Percentiles rank a stretch among this genome's conserved stretches.
Evolutionary conservation across 202 grass and related monocot genomes (phyloP).

Genomic region (Setaria italica): DNA sequence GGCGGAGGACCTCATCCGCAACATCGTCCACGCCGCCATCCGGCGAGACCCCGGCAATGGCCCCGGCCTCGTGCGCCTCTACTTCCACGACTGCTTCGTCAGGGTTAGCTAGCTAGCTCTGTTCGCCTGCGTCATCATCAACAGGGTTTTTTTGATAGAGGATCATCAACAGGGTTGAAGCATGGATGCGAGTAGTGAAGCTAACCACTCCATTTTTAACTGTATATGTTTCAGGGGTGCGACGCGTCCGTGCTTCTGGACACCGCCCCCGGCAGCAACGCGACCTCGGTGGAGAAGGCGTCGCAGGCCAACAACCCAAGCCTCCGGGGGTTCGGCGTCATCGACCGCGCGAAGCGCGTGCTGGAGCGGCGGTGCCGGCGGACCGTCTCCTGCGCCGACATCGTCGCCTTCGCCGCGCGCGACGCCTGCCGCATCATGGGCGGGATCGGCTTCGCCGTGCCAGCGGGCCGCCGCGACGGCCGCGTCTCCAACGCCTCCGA

Average conservation of each 20-base stretch:
- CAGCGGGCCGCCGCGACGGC: slow-evolving; percentile 62
- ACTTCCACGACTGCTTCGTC: slow-evolving; percentile 83
- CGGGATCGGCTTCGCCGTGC: slow-evolving; percentile 42
- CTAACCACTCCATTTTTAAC: no score
- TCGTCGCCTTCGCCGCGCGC: slow-evolving; percentile 57
- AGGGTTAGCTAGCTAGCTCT: slow-evolving; percentile 27
- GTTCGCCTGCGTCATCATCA: no score
- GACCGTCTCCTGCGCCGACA: slow-evolving; percentile 59
- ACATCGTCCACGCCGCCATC: slow-evolving; percentile 38
- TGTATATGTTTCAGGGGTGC: slow-evolving; percentile 37
- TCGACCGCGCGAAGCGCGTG: slow-evolving; percentile 50
- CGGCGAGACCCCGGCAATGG: slow-evolving; percentile 44
- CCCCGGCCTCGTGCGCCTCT: slow-evolving; percentile 60
- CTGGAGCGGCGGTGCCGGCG: slow-evolving; percentile 46
- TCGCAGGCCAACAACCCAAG: slow-evolving; percentile 47
- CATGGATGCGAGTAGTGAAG: no score
- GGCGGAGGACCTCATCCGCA: slow-evolving; percentile 42
- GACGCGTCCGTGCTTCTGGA: slow-evolving; percentile 63
- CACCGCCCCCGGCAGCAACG: slow-evolving; percentile 12
- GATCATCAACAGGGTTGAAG: no score
- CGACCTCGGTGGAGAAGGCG: slow-evolving; percentile 47
- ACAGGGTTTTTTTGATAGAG: no score
- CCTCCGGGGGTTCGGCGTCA: slow-evolving; percentile 56
- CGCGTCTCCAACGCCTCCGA: slow-evolving; percentile 42
- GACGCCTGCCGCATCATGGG: slow-evolving; percentile 49